phyloP scores from a whole-genome alignment of 352 stramenopile species.

The Pythium folliculosum region DNA sequence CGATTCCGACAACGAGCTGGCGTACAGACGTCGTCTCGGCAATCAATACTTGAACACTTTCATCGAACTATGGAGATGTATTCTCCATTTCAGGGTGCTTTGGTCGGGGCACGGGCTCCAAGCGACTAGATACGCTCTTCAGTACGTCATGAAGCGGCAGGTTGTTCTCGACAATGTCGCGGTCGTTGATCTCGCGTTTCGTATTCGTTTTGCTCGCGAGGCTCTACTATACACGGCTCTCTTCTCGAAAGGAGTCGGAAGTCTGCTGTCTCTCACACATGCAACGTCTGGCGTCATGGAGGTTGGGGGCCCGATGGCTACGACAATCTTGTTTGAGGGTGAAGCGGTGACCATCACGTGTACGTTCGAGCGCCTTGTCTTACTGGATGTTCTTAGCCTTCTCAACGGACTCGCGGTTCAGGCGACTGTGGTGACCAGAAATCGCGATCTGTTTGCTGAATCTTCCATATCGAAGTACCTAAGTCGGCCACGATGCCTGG shows the following conservation, averaged over 20 bases:
- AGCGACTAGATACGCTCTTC: slow-evolving; percentile 27
- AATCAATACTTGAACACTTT: slow-evolving; percentile 36
- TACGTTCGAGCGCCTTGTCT: slow-evolving; percentile 25
- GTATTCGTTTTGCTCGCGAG: slow-evolving; percentile 20
- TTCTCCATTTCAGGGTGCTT: slow-evolving; percentile 31
- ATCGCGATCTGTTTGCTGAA: slow-evolving; percentile 14
- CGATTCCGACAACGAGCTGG: slow-evolving; percentile 17
- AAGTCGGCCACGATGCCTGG: slow-evolving; percentile 14
- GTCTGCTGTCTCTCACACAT: slow-evolving; percentile 26
- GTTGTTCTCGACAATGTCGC: slow-evolving; percentile 31
- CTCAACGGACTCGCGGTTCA: slow-evolving; percentile 22
- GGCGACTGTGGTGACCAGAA: slow-evolving; percentile 13
- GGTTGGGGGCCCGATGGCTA: slow-evolving; percentile 29
- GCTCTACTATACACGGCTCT: background rate
- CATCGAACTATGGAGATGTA: slow-evolving; percentile 23
- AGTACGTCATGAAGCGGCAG: slow-evolving; percentile 33
- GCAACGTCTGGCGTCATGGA: slow-evolving; percentile 32
- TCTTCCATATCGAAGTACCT: slow-evolving; percentile 28
- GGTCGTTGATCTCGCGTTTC: slow-evolving; percentile 28
- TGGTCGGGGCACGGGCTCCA: slow-evolving; percentile 24
- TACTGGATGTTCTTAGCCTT: slow-evolving; percentile 25
- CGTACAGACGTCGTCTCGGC: slow-evolving; percentile 19
- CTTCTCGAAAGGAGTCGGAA: slow-evolving; percentile 20
- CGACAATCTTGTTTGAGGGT: slow-evolving; percentile 25
- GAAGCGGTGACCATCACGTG: slow-evolving; percentile 31